Evolutionary conservation across 148 eudicot genomes (phyloP).

Genomic region (Camellia japonica): DNA sequence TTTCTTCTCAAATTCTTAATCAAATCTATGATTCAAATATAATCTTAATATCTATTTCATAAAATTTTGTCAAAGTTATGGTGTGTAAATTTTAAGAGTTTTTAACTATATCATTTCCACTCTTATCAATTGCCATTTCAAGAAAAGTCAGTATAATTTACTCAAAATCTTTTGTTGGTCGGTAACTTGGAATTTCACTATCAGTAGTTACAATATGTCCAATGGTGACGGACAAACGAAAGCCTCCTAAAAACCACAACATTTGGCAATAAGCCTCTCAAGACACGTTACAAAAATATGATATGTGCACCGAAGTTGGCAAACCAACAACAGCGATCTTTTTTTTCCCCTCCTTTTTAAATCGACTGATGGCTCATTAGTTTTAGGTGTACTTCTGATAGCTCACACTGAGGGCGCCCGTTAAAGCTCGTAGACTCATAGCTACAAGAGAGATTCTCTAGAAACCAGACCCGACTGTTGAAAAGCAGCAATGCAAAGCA

Average conservation of each 20-base stretch:
- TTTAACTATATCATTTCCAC: too few relatives aligned
- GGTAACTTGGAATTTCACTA: conserved; percentile 5
- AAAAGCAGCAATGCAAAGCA: too few relatives aligned
- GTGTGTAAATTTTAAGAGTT: too few relatives aligned
- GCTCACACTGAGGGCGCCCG: neutral
- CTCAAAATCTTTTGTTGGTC: too few relatives aligned
- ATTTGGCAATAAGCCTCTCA: neutral
- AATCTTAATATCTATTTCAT: too few relatives aligned
- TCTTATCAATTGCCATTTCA: too few relatives aligned
- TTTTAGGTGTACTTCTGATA: neutral
- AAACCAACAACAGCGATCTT: neutral
- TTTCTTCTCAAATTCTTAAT: too few relatives aligned
- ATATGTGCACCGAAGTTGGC: neutral
- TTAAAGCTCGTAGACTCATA: neutral
- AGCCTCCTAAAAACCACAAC: neutral
- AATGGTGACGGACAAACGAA: conserved; percentile 1
- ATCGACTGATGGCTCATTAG: neutral
- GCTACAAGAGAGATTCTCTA: neutral
- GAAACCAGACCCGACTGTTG: neutral
- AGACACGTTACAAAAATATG: neutral
- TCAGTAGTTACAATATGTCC: conserved; percentile 11
- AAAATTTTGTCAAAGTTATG: too few relatives aligned
- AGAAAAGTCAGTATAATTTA: too few relatives aligned
- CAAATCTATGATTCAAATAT: too few relatives aligned
- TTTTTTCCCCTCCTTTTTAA: neutral